A percentile compares a stretch with the other conserved stretches of the same genome.
Conservation (phyloP, 2,329 filamentous ascomycete species). For the Cladosporium sp. region DNA sequence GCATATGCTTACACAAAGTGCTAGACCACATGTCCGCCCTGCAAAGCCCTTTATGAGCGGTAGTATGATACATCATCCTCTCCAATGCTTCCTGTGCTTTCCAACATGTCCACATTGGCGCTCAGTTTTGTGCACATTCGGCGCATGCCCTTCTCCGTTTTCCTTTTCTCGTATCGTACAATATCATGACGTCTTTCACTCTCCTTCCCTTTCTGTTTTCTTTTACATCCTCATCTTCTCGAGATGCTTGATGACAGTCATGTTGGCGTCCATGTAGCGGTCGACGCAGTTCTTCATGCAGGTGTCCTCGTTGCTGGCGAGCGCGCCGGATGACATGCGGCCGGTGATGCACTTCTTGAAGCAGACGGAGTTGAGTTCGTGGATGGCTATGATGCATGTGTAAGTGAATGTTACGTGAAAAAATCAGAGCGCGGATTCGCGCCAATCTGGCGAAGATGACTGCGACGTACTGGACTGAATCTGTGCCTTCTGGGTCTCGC, state of each 20-base stretch:
- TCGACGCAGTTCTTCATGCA: conserved; percentile 93
- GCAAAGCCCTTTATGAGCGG: too few relatives aligned
- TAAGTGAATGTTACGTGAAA: too few relatives aligned
- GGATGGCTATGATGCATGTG: background rate
- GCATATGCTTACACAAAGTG: background rate
- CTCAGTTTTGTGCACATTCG: too few relatives aligned
- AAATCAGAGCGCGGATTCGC: background rate
- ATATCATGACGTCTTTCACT: background rate
- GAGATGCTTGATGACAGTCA: conserved; percentile 79
- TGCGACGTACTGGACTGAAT: conserved; percentile 48
- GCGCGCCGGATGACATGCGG: conserved; percentile 63
- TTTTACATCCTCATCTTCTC: conserved; percentile 52
- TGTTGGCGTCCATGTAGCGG: conserved; percentile 84
- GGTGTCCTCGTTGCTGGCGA: conserved; percentile 73
- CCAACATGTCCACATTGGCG: too few relatives aligned
- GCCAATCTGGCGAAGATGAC: background rate
- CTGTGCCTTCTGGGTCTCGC: conserved; percentile 79
- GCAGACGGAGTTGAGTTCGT: conserved; percentile 61
- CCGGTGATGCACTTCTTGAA: conserved; percentile 90
- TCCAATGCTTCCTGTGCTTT: background rate
- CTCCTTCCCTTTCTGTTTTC: too few relatives aligned
- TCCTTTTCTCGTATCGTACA: conserved; percentile 3
- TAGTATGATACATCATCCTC: background rate
- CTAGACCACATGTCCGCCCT: background rate
- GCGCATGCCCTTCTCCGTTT: too few relatives aligned